These are phyloP conservation scores for Mycosarcoma maydis DNA, from an alignment of 1,284 basidiomycete genomes.

Conservation along the genomic window DNA sequence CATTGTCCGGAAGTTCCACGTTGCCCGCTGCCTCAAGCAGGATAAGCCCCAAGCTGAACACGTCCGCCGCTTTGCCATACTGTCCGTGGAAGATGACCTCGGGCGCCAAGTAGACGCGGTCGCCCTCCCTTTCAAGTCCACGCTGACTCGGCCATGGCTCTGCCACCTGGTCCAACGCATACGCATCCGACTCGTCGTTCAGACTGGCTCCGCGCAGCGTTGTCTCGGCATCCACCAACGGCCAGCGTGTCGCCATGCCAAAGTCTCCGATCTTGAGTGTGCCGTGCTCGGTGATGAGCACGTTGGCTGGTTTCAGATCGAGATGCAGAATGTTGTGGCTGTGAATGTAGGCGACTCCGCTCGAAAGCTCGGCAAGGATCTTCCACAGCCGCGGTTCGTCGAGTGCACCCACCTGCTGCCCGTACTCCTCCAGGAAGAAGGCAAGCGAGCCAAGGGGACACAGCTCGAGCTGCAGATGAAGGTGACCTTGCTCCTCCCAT, in stretches of 20 bases:
- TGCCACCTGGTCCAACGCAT: conserved; percentile 15
- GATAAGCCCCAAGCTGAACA: conserved; percentile 96
- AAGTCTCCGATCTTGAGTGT: conserved; percentile 98
- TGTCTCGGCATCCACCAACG: conserved; percentile 50
- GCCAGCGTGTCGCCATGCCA: conserved; percentile 72
- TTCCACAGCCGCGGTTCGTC: conserved; percentile 98
- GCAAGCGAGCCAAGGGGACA: conserved; percentile 92
- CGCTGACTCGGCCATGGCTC: conserved; percentile 20
- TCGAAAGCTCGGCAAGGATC: conserved; percentile 85
- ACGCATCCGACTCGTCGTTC: conserved; percentile 16
- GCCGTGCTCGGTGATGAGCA: conserved; percentile 88
- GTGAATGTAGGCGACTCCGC: conserved; percentile 86
- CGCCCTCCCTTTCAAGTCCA: conserved; percentile 81
- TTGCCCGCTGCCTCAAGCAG: conserved; percentile 94
- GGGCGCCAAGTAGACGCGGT: conserved; percentile 97
- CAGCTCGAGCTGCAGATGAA: conserved; percentile 94
- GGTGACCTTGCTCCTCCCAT: conserved; percentile 91
- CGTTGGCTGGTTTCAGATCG: conserved; percentile 97
- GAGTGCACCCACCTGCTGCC: conserved; percentile 79
- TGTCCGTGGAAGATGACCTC: conserved; percentile 86
- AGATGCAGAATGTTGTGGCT: conserved; percentile 88
- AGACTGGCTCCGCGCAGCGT: conserved; percentile 59
- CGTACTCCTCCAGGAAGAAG: conserved; percentile 92
- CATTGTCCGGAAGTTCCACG: conserved; percentile 94
- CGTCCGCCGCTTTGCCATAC: conserved; percentile 92